These are phyloP conservation scores for Candida montana DNA, from an alignment of 805 yeast species.

Conservation along the genomic window DNA sequence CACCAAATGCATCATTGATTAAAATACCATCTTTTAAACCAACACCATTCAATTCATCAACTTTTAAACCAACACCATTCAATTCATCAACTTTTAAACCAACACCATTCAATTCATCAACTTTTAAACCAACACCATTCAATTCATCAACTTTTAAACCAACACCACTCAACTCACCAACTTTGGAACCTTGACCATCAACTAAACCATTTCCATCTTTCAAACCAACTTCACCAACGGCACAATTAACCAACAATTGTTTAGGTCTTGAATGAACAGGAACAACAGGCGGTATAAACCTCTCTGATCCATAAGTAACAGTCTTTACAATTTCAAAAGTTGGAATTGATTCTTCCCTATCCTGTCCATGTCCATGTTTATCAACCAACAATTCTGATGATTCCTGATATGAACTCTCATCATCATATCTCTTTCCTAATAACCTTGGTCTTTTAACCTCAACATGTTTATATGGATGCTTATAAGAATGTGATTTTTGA, in stretches of 20 bases:
- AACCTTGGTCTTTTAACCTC: conserved; percentile 1
- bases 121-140: no score
- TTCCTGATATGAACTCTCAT: not conserved
- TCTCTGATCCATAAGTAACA: not conserved
- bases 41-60: no score
- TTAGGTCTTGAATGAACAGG: conserved; percentile 1
- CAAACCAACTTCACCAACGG: not conserved
- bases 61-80: no score
- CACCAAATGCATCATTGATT: not conserved
- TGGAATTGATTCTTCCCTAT: conserved; percentile 3
- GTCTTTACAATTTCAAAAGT: conserved; percentile 6
- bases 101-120: no score
- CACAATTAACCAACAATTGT: conserved; percentile 1
- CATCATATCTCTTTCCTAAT: not conserved
- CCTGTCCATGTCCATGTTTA: no score
- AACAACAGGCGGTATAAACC: not conserved
- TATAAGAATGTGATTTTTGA: not conserved
- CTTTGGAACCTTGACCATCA: no score
- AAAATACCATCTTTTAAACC: no score
- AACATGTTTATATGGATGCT: not conserved
- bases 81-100: no score
- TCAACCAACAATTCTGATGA: no score
- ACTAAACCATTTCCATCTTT: no score
- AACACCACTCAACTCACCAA: no score
- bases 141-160: no score